Evolutionary conservation across 2,329 filamentous ascomycete genomes (phyloP).

Genomic region (Aureobasidium musti): DNA sequence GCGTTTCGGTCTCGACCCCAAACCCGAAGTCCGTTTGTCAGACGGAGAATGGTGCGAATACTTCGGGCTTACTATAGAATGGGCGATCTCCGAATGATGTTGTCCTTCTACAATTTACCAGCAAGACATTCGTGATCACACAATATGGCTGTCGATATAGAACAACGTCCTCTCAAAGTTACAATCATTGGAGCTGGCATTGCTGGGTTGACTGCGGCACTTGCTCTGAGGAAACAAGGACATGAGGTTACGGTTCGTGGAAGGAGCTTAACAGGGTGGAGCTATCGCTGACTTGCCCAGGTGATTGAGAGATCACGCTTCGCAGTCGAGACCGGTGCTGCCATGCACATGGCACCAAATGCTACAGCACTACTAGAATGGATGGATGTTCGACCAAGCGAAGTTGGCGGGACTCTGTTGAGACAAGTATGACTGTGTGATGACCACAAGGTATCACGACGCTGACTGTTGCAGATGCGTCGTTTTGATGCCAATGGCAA

Average conservation of each 20-base stretch:
- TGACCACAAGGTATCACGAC: too few species aligned
- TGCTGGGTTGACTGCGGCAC: conserved; percentile 29
- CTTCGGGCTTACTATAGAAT: background rate
- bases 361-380: conserved; percentile 22
- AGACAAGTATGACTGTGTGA: background rate
- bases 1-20: background rate
- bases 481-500: conserved; percentile 13
- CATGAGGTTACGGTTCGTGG: conserved; percentile 20
- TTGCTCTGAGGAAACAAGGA: conserved; percentile 28
- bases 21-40: conserved; percentile 10
- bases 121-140: background rate
- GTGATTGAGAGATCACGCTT: conserved; percentile 27
- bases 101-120: background rate
- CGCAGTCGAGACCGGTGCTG: conserved; percentile 21
- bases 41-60: too few species aligned
- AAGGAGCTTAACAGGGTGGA: background rate
- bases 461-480: conserved; percentile 14
- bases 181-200: conserved; percentile 30
- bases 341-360: conserved; percentile 28
- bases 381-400: conserved; percentile 21
- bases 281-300: background rate
- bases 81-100: background rate
- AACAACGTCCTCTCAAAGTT: conserved; percentile 25
- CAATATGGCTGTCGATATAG: conserved; percentile 12
- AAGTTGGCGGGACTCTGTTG: conserved; percentile 18